phyloP scores from a whole-genome alignment of 805 yeast genomes.

The Lachancea thermotolerans region DNA sequence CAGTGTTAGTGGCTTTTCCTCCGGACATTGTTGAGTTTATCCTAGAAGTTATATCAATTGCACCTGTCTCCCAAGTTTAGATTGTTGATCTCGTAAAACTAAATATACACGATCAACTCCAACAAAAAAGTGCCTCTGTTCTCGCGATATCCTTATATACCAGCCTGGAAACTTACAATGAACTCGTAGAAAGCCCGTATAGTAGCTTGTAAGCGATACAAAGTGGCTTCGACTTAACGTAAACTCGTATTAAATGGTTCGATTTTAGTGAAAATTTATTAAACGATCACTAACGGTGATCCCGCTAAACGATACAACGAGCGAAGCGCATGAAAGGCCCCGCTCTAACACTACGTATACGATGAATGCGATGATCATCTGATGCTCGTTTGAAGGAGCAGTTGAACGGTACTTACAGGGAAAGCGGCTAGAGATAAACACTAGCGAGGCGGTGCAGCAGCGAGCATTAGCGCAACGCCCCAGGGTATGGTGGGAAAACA shows the following conservation, averaged over 20 bases:
- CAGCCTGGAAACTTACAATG: neutral
- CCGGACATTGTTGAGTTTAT: neutral
- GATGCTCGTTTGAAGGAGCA: neutral
- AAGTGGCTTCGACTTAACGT: neutral
- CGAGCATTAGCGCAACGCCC: too few species aligned
- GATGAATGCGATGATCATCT: neutral
- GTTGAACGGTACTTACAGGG: too few species aligned
- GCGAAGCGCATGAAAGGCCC: neutral
- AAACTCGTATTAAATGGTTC: conserved; percentile 2
- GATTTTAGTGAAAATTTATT: conserved; percentile 6
- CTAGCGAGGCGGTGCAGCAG: neutral
- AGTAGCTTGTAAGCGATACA: neutral
- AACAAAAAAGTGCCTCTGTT: neutral
- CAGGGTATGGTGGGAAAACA: too few species aligned
- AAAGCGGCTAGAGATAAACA: too few species aligned
- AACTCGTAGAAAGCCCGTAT: conserved; percentile 1
- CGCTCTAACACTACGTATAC: neutral
- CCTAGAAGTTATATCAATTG: neutral
- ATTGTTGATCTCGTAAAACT: neutral
- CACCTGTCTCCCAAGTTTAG: neutral
- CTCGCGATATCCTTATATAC: neutral
- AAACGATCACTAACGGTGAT: conserved; percentile 2
- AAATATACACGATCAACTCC: neutral
- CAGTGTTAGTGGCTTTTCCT: neutral
- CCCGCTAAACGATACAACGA: neutral